Evolutionary conservation across 2,329 filamentous ascomycete species (phyloP).

Genomic region (Colletotrichum neosansevieriae): DNA sequence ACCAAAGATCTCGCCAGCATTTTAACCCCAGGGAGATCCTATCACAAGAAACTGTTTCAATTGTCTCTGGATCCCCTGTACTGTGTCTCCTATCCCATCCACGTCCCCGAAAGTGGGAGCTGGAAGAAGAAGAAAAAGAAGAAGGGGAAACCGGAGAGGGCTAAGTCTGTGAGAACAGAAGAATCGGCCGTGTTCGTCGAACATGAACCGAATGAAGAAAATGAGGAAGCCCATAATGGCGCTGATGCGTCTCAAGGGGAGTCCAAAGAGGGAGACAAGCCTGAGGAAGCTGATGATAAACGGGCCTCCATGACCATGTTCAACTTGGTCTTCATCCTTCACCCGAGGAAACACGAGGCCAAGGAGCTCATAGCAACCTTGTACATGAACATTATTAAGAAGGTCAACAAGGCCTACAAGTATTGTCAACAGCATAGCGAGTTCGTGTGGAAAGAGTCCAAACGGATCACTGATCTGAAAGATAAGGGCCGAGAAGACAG

Average conservation of each 20-base stretch:
- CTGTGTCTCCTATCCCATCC: slow-evolving; percentile 86
- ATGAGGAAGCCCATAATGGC: slow-evolving; percentile 46
- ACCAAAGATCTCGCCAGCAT: slow-evolving; percentile 85
- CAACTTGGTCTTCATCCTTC: slow-evolving; percentile 92
- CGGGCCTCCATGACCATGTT: slow-evolving; percentile 92
- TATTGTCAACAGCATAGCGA: slow-evolving; percentile 91
- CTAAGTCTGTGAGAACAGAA: slow-evolving; percentile 43
- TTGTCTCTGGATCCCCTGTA: slow-evolving; percentile 83
- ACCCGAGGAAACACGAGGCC: slow-evolving; percentile 82
- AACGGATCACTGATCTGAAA: slow-evolving; percentile 83
- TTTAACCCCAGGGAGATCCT: slow-evolving; percentile 79
- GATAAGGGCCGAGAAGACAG: slow-evolving; percentile 82
- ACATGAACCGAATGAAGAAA: slow-evolving; percentile 43
- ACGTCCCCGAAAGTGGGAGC: slow-evolving; percentile 80
- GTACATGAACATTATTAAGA: slow-evolving; percentile 90
- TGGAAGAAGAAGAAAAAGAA: slow-evolving; percentile 77
- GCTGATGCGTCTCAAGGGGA: slow-evolving; percentile 43
- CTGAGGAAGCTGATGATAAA: slow-evolving; percentile 70
- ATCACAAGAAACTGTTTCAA: slow-evolving; percentile 86
- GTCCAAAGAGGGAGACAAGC: slow-evolving; percentile 48
- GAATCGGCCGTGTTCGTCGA: slow-evolving; percentile 46
- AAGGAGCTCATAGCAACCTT: slow-evolving; percentile 80
- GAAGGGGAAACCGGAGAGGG: slow-evolving; percentile 48
- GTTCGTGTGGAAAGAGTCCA: slow-evolving; percentile 93
- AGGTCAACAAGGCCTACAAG: slow-evolving; percentile 91